A percentile compares a stretch with the other conserved stretches of the same genome.
phyloP scores from a whole-genome alignment of 2,329 filamentous ascomycete genomes.

The Kalmusia sp. region DNA sequence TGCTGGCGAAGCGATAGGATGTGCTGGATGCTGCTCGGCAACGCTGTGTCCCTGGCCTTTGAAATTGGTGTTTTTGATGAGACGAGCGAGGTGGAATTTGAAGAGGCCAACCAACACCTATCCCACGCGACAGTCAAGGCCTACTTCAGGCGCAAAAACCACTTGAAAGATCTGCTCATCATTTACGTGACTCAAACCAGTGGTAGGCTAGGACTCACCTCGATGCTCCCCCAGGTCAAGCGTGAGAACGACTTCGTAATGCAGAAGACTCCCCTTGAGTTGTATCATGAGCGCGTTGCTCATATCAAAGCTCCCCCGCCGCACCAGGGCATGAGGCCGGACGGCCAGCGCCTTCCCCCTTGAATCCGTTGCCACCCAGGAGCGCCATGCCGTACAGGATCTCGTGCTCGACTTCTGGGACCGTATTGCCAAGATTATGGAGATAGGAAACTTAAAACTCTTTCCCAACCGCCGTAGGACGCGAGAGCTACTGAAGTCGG shows the following conservation, averaged over 20 bases:
- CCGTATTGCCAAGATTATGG: constrained; percentile 90
- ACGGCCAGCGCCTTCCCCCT: constrained; percentile 44
- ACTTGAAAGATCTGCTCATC: constrained; percentile 84
- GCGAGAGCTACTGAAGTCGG: constrained; percentile 84
- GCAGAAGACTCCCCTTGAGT: constrained; percentile 39
- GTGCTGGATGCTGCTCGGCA: constrained; percentile 97
- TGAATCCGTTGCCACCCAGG: constrained; percentile 45
- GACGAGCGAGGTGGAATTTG: constrained; percentile 72
- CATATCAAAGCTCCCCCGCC: constrained; percentile 44
- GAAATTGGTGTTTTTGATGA: constrained; percentile 96
- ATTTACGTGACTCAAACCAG: constrained; percentile 96
- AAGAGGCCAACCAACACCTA: constrained; percentile 47
- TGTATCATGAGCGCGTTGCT: constrained; percentile 45
- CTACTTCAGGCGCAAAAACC: constrained; percentile 77
- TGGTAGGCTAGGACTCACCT: constrained; percentile 88
- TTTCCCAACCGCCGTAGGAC: constrained; percentile 90
- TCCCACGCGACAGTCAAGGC: constrained; percentile 69
- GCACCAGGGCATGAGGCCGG: constrained; percentile 43
- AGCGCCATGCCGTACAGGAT: constrained; percentile 56
- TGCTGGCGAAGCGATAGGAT: constrained; percentile 91
- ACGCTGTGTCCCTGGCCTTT: constrained; percentile 86
- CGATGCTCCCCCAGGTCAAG: constrained; percentile 75
- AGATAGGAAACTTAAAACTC: constrained; percentile 84
- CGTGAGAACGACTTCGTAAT: constrained; percentile 33
- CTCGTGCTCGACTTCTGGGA: constrained; percentile 84